A percentile compares a stretch with the other conserved stretches of the same genome.
Evolutionary conservation across 495 filamentous ascomycete genomes (phyloP).

Genomic region (Parathielavia appendiculata): DNA sequence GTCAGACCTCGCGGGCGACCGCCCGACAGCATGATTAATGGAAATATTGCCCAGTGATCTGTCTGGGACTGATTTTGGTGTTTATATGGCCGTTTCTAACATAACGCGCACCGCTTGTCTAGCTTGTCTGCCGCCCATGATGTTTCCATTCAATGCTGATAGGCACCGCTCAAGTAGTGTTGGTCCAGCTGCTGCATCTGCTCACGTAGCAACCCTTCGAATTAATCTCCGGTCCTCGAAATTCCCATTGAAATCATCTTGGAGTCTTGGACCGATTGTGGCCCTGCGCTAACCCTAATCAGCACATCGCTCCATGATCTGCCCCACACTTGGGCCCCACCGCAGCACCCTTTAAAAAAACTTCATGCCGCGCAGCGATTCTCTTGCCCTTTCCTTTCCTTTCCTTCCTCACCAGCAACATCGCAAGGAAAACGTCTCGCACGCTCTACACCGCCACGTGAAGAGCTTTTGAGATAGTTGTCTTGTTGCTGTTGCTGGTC

Average conservation of each 20-base stretch:
- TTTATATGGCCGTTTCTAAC: background rate
- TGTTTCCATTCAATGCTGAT: too few relatives aligned
- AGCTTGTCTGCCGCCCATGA: too few relatives aligned
- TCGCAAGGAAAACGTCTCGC: background rate
- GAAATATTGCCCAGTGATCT: conserved; percentile 4
- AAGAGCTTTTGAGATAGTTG: conserved; percentile 9
- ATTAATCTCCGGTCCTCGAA: too few relatives aligned
- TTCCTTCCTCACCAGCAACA: conserved; percentile 7
- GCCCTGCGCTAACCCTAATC: background rate
- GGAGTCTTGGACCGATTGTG: too few relatives aligned
- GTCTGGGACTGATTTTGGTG: background rate
- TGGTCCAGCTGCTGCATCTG: too few relatives aligned
- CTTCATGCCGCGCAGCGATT: background rate
- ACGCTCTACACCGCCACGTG: conserved; percentile 35
- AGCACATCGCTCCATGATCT: background rate
- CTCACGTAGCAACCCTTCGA: too few relatives aligned
- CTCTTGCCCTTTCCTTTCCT: conserved; percentile 13
- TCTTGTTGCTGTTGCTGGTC: background rate
- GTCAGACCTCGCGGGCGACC: background rate
- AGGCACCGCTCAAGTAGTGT: too few relatives aligned
- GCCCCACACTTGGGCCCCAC: too few relatives aligned
- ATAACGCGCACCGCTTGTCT: too few relatives aligned
- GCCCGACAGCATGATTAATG: conserved; percentile 4
- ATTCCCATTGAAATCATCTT: too few relatives aligned
- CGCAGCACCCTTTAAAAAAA: conserved; percentile 2